phyloP scores from a whole-genome alignment of 23 red algal genomes.

The Cyanidiococcus yangmingshanensis region DNA sequence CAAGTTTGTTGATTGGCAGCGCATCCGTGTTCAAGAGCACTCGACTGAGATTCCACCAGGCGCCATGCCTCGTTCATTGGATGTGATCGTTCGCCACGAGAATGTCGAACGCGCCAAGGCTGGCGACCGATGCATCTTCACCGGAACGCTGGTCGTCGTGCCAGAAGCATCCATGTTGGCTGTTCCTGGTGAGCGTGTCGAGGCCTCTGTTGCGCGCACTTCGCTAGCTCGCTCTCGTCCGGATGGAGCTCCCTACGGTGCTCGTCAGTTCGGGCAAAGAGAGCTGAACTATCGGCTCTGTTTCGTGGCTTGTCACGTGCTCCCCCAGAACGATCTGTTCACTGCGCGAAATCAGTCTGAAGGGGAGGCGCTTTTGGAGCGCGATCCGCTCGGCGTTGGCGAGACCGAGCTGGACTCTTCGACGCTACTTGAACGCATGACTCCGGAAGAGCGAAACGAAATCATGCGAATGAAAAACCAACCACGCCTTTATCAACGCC shows the following conservation, averaged over 20 bases:
- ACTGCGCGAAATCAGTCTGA: slow-evolving; percentile 30
- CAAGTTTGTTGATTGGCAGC: slow-evolving; percentile 91
- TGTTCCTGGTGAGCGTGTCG: slow-evolving; percentile 69
- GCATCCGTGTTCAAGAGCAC: slow-evolving; percentile 78
- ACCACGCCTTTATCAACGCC: slow-evolving; percentile 65
- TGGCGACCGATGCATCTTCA: slow-evolving; percentile 74
- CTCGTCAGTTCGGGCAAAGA: slow-evolving; percentile 75
- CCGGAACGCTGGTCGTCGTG: slow-evolving; percentile 82
- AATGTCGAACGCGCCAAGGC: slow-evolving; percentile 92
- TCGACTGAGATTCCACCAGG: slow-evolving; percentile 93
- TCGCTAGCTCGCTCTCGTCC: slow-evolving; percentile 24
- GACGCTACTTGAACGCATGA: slow-evolving; percentile 60
- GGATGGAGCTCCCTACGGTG: slow-evolving; percentile 68
- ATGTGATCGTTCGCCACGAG: slow-evolving; percentile 95
- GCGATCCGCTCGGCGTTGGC: slow-evolving; percentile 20
- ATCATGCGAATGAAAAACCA: slow-evolving; percentile 55
- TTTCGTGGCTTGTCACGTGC: slow-evolving; percentile 84
- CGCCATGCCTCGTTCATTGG: slow-evolving; percentile 88
- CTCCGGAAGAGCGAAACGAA: slow-evolving; percentile 72
- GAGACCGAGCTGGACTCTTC: slow-evolving; percentile 44
- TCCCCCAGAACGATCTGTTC: slow-evolving; percentile 22
- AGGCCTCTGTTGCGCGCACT: slow-evolving; percentile 33
- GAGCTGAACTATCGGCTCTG: slow-evolving; percentile 88
- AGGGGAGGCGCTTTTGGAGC: slow-evolving; percentile 27
- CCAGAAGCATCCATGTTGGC: slow-evolving; percentile 81